Evolutionary conservation across 768 basidiomycete genomes (phyloP), one percentile per base, ranked within the genome.

Genomic region (Hypholoma fasciculare): DNA sequence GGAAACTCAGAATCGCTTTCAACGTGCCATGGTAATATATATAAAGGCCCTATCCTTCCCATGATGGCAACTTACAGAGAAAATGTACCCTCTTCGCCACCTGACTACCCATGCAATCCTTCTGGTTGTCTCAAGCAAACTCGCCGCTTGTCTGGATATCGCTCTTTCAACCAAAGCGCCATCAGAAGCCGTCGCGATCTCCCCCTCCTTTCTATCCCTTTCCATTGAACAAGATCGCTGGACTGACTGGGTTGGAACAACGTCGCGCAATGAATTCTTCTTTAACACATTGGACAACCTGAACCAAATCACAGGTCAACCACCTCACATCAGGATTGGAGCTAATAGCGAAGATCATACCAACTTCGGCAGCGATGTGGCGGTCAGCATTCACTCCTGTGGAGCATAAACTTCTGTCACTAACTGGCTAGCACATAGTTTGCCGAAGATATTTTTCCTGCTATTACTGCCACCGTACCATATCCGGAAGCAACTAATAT

Each of bases 201-300:
- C 74, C 7, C 75, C 77, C 7, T 80, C 81, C 11, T 70, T 87
- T 12, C 62, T 89, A 26, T 86, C 85, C 0, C 81, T 89, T 61
- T 89, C 87, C 30, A 81, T 89, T 53, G 89, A 89, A 63, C 82
- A 87, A 68, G 88, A 90, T 61, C 75, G 84, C 34, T 89, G 87
- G 87, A 73, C 76, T 9, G 87, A 88, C 59, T 90, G 88, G 88
- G 72, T 72, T 11, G 88, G 89, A 1, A 71, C 71, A 13, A 76
- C 75, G 6, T 70, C 76, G 2, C 74, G 73, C 36, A 89, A 90
- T 63, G 57, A 78, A 16, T 89, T 88, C 70, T 82, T 86, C 60
- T 78, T 76, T 72, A 87, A 84, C 57, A 78, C 81, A 3, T 74
- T 90, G 50, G 72, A 81, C 52, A 87, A 87, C 68, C 66, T 87